phyloP scores from a whole-genome alignment of 2,329 filamentous ascomycete species.

The Calonectria crousiana region DNA sequence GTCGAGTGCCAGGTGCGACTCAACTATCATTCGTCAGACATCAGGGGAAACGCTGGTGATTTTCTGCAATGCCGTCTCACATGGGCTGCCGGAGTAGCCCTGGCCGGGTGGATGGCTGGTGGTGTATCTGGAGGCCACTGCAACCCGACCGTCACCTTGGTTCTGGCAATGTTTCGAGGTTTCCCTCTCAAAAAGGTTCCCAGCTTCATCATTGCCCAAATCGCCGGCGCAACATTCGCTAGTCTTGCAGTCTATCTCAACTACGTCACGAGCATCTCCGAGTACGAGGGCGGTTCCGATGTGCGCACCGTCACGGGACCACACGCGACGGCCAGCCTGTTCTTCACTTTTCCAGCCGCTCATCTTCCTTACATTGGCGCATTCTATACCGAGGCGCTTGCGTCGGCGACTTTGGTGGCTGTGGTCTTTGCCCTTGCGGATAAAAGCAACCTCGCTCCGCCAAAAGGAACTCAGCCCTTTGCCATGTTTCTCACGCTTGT shows the following conservation, averaged over 20 bases:
- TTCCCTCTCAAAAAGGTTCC: conserved; percentile 2
- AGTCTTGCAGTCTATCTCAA: neutral
- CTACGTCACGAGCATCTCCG: conserved; percentile 10
- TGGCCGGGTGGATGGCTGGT: conserved; percentile 7
- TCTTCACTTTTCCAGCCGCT: conserved; percentile 2
- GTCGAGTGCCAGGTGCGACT: conserved; percentile 10
- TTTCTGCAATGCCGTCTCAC: conserved; percentile 9
- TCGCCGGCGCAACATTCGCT: neutral
- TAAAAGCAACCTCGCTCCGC: conserved; percentile 8
- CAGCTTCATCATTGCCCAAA: neutral
- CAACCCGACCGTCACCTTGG: conserved; percentile 11
- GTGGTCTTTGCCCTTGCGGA: conserved; percentile 9
- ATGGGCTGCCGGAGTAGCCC: conserved; percentile 6
- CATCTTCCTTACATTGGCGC: conserved; percentile 1
- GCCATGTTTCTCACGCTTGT: conserved; percentile 10
- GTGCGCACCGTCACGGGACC: conserved; percentile 3
- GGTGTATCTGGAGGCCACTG: conserved; percentile 10
- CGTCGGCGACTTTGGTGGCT: neutral
- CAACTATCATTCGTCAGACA: conserved; percentile 7
- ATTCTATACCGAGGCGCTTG: conserved; percentile 4
- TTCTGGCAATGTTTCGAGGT: conserved; percentile 1
- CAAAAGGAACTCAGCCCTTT: conserved; percentile 12
- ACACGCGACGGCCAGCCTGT: conserved; percentile 5
- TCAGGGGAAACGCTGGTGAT: conserved; percentile 10
- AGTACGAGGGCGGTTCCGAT: conserved; percentile 6